A percentile compares a stretch with the other conserved stretches of the same genome.
These are phyloP conservation scores for Lipomyces japonicus DNA, from an alignment of 805 yeast genomes.

Conservation along the genomic window DNA sequence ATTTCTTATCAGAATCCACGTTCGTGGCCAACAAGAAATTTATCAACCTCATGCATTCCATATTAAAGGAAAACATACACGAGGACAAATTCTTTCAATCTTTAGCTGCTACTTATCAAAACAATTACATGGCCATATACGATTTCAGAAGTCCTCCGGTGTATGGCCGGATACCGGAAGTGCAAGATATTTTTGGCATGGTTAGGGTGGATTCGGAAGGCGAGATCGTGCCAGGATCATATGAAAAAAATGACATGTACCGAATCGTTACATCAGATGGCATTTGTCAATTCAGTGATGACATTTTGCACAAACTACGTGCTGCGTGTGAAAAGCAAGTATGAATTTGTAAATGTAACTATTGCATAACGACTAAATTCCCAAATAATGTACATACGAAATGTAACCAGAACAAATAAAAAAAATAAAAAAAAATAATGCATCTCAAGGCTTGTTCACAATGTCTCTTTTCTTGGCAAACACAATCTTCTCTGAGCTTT, in stretches of 20 bases:
- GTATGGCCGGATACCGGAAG: slow-evolving; percentile 63
- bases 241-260: slow-evolving; percentile 58
- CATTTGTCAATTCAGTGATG: slow-evolving; percentile 51
- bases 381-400: too few relatives aligned
- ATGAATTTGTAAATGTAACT: too few relatives aligned
- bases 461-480: slow-evolving; percentile 53
- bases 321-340: slow-evolving; percentile 33
- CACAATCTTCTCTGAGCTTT: slow-evolving; percentile 50
- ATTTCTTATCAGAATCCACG: slow-evolving; percentile 1
- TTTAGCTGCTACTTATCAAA: slow-evolving; percentile 35
- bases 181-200: slow-evolving; percentile 68
- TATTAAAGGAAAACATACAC: slow-evolving; percentile 32
- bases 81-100: slow-evolving; percentile 32
- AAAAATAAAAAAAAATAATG: background rate
- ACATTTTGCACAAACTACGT: slow-evolving; percentile 43
- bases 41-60: slow-evolving; percentile 15
- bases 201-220: slow-evolving; percentile 57
- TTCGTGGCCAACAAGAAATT: slow-evolving; percentile 17
- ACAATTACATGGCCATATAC: slow-evolving; percentile 62
- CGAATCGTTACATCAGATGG: slow-evolving; percentile 51
- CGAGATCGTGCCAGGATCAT: slow-evolving; percentile 51
- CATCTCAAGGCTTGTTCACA: slow-evolving; percentile 25
- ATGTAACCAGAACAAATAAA: too few relatives aligned
- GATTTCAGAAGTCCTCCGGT: slow-evolving; percentile 65
- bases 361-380: too few relatives aligned